Conservation (phyloP, 441 rosid genomes). For the Macaranga tanarius region DNA sequence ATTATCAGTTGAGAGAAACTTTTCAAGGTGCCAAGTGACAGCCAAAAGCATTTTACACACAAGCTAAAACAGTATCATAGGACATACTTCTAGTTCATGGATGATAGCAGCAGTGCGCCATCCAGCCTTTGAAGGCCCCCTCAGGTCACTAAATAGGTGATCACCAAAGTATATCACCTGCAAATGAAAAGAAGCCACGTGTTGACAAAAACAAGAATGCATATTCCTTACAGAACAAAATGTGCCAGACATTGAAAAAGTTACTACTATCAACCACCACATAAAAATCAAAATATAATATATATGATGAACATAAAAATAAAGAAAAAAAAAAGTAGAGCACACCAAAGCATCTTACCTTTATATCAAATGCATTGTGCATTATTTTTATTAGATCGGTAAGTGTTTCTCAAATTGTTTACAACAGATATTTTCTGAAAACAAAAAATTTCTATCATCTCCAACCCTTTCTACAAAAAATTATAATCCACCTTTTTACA, state of each 20-base stretch:
- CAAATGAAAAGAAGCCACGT: slow-evolving; percentile 15
- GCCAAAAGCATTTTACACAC: slow-evolving; percentile 5
- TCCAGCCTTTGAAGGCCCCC: slow-evolving; percentile 97
- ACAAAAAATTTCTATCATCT: background rate
- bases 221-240: background rate
- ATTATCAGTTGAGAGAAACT: background rate
- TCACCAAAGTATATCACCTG: slow-evolving; percentile 99
- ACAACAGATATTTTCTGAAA: slow-evolving; percentile 1
- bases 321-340: background rate
- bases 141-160: slow-evolving; percentile 92
- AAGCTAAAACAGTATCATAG: slow-evolving; percentile 13
- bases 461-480: background rate
- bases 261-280: background rate
- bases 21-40: background rate
- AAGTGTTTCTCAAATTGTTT: background rate
- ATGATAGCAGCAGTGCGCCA: slow-evolving; percentile 99
- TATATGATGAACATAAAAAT: background rate
- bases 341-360: background rate
- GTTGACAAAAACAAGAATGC: background rate
- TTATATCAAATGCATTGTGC: background rate
- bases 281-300: background rate
- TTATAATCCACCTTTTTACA: background rate
- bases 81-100: slow-evolving; percentile 84
- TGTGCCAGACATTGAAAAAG: background rate
- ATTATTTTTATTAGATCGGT: background rate